Base-by-base conservation (phyloP, 1,284 basidiomycete genomes). In the Cutaneotrichosporon arboriforme region DNA sequence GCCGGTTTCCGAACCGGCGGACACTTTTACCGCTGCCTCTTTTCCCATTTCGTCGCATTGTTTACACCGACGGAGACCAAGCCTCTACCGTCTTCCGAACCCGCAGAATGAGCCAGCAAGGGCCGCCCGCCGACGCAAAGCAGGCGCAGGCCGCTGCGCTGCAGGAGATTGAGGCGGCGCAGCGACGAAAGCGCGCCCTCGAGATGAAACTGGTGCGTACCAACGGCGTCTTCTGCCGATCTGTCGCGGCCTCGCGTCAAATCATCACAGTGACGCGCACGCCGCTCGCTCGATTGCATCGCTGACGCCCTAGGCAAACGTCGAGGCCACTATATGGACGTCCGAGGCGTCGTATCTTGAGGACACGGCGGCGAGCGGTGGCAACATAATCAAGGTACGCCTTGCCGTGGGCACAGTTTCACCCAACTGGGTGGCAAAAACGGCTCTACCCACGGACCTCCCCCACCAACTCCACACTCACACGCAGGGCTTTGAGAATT, bases 341-440 rank as follows among this genome's bases (percentile, higher is more conserved):
- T 76, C 76, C 56, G 78, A 79, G 52, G 74, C 75, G 3, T 75
- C 73, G 34, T 79, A 79, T 57, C 68, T 79, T 18, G 70, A 71
- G 42, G 74, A 76, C 41, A 73, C 72, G n/a, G 66, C 67, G 3
- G 59, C 63, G 2, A 69, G 69, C 9, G 74, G 73, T 0, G 74
- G 75, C 2, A 76, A 76, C 58, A 75, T 76, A 47, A 72, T 76
- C 60, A 76, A 75, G 64, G 74, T 75, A 42, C 1, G 54, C 47
- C 7, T 31, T 2, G 20, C 15, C 38, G 22, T 17, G 8, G n/a
- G n/a, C 9, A 18, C 4, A 7, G n/a, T n/a, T n/a, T n/a, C 18
- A 38, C 36, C 36, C 26, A 31, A 10, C 10, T 31, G 26, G 17
- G 36, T 38, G 8, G 43, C 18, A 31, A 34, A 37, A 7, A 35